Evolutionary conservation across 441 rosid species (phyloP).

Genomic region (Mallotus japonicus): DNA sequence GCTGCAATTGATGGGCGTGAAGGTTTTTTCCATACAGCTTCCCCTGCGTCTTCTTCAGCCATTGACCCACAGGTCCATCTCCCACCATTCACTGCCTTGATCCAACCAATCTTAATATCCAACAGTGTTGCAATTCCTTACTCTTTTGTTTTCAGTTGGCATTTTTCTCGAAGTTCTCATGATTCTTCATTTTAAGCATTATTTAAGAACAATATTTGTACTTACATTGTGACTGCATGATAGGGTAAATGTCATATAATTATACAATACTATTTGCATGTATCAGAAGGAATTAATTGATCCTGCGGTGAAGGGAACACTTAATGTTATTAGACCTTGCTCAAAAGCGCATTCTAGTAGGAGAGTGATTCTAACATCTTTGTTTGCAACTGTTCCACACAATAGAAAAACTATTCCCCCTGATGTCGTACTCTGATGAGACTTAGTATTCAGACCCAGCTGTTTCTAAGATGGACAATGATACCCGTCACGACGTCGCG

Average conservation of each 20-base stretch:
- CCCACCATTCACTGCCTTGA: not conserved
- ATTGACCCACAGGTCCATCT: constrained; percentile 29
- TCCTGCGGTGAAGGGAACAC: constrained; percentile 60
- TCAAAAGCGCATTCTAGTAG: constrained; percentile 43
- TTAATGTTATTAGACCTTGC: constrained; percentile 54
- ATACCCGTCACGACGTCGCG: too few species aligned
- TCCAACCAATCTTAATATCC: not conserved
- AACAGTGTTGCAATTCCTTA: too few species aligned
- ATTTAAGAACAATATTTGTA: too few species aligned
- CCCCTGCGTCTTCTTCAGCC: constrained; percentile 15
- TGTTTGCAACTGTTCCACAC: constrained; percentile 37
- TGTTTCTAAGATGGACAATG: too few species aligned
- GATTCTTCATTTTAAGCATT: too few species aligned
- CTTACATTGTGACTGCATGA: too few species aligned
- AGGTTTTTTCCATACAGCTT: constrained; percentile 34
- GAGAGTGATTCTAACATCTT: constrained; percentile 58
- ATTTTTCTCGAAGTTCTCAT: too few species aligned
- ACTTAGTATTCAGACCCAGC: constrained; percentile 58
- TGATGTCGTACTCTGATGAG: constrained; percentile 50
- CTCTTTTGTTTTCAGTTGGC: too few species aligned
- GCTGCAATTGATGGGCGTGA: too few species aligned
- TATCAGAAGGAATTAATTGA: constrained; percentile 50
- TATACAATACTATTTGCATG: not conserved
- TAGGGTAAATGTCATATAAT: too few species aligned
- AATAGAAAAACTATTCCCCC: constrained; percentile 35